These are phyloP conservation scores for Sporisorium sorghi DNA, from an alignment of 1,284 basidiomycete species.

Conservation along the genomic window DNA sequence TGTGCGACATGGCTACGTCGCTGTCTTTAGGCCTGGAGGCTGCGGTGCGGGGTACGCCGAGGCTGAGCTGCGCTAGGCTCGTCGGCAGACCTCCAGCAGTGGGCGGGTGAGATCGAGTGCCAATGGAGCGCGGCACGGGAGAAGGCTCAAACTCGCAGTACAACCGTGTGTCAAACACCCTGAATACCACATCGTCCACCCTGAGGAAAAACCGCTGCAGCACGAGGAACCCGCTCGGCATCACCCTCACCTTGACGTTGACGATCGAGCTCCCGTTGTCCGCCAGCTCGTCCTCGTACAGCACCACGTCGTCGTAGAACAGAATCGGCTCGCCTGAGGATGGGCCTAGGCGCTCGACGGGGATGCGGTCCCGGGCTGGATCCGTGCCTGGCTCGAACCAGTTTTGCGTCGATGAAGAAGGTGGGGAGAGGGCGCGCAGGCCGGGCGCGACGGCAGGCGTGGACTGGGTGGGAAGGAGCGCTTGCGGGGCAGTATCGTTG, in stretches of 20 bases:
- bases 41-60: conserved; percentile 13
- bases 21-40: background rate
- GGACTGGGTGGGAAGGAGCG: conserved; percentile 10
- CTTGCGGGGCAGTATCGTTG: conserved; percentile 18
- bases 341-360: conserved; percentile 62
- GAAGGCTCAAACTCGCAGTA: conserved; percentile 79
- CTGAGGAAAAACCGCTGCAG: conserved; percentile 91
- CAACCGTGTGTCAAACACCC: conserved; percentile 87
- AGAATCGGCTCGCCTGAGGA: conserved; percentile 65
- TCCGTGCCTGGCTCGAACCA: conserved; percentile 54
- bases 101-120: background rate
- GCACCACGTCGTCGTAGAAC: conserved; percentile 68
- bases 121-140: background rate
- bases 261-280: conserved; percentile 67
- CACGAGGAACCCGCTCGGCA: conserved; percentile 95
- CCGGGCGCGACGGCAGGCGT: background rate
- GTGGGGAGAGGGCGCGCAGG: conserved; percentile 1
- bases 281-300: conserved; percentile 68
- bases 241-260: conserved; percentile 77
- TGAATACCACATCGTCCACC: conserved; percentile 94
- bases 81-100: background rate
- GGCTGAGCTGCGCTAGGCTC: conserved; percentile 8
- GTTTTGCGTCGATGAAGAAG: background rate
- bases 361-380: conserved; percentile 62
- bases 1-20: conserved; percentile 6